A percentile compares a stretch with the other conserved stretches of the same genome.
Evolutionary conservation across 345 rosid genomes (phyloP).

Genomic region (Salix suchowensis): DNA sequence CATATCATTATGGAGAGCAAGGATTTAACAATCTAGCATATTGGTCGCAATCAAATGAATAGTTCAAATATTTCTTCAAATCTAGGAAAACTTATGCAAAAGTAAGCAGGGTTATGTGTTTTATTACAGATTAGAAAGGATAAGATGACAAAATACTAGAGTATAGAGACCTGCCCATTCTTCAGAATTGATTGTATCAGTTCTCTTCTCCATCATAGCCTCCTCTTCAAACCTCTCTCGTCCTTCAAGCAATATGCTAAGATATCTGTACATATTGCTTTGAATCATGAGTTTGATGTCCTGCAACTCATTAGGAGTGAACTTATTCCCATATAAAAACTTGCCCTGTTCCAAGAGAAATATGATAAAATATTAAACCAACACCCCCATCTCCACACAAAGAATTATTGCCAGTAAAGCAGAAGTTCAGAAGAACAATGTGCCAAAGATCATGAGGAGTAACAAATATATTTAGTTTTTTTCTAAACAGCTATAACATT

Average conservation of each 20-base stretch:
- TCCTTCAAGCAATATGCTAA: slow-evolving; percentile 62
- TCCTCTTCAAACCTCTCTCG: slow-evolving; percentile 61
- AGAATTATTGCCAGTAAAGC: not conserved
- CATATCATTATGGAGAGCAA: not conserved
- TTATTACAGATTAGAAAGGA: not conserved
- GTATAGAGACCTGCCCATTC: slow-evolving; percentile 33
- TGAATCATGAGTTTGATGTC: slow-evolving; percentile 60
- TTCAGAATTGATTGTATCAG: slow-evolving; percentile 14
- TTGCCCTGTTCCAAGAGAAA: slow-evolving; percentile 35
- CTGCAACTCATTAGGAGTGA: slow-evolving; percentile 50
- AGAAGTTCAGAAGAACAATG: not conserved
- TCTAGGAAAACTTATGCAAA: not conserved
- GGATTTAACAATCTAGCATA: not conserved
- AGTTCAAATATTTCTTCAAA: not conserved
- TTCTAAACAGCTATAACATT: not conserved
- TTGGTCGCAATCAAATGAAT: no score
- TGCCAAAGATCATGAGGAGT: not conserved
- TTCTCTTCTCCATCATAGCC: slow-evolving; percentile 21
- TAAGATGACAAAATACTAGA: not conserved
- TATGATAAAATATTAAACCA: not conserved
- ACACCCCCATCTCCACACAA: not conserved
- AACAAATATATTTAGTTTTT: not conserved
- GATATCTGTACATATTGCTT: slow-evolving; percentile 59
- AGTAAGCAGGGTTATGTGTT: not conserved
- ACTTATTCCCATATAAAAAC: slow-evolving; percentile 48